Base-by-base conservation (phyloP, 257 asterid genomes). In the Primulina eburnea region DNA sequence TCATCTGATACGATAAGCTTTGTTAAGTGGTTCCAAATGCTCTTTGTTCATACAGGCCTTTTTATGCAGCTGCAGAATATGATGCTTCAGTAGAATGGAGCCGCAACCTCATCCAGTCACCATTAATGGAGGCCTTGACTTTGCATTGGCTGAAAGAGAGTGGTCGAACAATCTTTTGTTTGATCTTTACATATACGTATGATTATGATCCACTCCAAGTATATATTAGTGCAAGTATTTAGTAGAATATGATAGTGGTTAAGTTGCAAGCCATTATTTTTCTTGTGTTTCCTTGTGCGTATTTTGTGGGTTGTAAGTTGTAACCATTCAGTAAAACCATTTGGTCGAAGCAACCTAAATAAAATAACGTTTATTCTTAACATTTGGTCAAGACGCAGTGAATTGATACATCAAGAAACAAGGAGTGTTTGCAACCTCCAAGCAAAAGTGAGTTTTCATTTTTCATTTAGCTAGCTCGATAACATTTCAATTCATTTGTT, bases 91-190 rank as follows among this genome's bases (percentile, higher is more conserved):
- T 61, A 24, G 12, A 68, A 26, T 34, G 12, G 58, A 24, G 55
- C 26, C 37, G 50, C 71, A 56, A 20, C 14, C 50, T 32, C 26
- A 38, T 60, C 74, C 73, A 74, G 62, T 74, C 62, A n/a, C 67
- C 61, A 18, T 26, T 7, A 28, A n/a, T 34, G 64, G 30, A 56
- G 21, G 55, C 37, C 58, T 55, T 50, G 70, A 67, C 30, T 60
- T 52, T 52, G 30, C 24, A 63, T 12, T 68, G 60, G 61, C 18
- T 55, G 75, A 73, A 68, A 72, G 43, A 56, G 75, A 77, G 21
- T 68, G 65, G 64, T 69, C 20, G 40, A 58, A 60, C 70, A 69
- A 73, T 59, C 71, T 38, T 11, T 30, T 56, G 28, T 33, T 58
- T 68, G 20, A 14, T 50, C 56, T 50, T 12, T 6, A 53, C 57